A percentile compares a stretch with the other conserved stretches of the same genome.
Conservation (phyloP, 106 monocot genomes). For the Vanilla planifolia region DNA sequence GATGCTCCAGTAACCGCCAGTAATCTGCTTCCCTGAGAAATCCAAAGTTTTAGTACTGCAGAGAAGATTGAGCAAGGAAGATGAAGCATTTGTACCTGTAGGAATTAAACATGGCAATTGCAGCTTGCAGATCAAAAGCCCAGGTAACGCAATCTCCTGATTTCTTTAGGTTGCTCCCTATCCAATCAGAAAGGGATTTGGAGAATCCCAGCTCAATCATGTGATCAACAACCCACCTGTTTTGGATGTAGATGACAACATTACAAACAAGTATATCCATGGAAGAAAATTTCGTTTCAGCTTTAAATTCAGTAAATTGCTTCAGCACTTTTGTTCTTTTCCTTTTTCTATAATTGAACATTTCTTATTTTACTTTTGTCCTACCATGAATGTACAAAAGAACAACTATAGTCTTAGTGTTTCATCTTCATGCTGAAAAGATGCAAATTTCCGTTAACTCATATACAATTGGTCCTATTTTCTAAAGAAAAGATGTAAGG, state of each 20-base stretch:
- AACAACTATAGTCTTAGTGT: too few species aligned
- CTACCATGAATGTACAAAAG: too few species aligned
- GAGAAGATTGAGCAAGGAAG: not conserved
- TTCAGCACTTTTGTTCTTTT: not conserved
- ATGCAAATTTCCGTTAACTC: too few species aligned
- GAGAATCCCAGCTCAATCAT: slow-evolving; percentile 83
- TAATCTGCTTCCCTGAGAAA: slow-evolving; percentile 61
- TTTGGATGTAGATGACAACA: not conserved
- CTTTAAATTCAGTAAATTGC: not conserved
- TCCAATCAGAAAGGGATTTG: slow-evolving; percentile 80
- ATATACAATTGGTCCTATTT: too few species aligned
- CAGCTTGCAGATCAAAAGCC: slow-evolving; percentile 82
- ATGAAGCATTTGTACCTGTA: slow-evolving; percentile 40
- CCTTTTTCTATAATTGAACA: not conserved
- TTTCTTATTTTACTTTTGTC: not conserved
- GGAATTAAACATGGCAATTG: slow-evolving; percentile 78
- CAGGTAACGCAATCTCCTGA: slow-evolving; percentile 51
- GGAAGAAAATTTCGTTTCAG: not conserved
- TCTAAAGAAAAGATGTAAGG: too few species aligned
- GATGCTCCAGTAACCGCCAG: slow-evolving; percentile 75
- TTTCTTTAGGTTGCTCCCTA: slow-evolving; percentile 87
- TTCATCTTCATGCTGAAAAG: too few species aligned
- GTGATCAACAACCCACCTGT: slow-evolving; percentile 91
- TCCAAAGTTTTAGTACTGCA: not conserved
- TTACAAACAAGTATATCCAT: not conserved